Percentiles rank a stretch among this genome's conserved stretches.
phyloP scores from a whole-genome alignment of 306 rosid species.

The Hippophae gyantsensis region DNA sequence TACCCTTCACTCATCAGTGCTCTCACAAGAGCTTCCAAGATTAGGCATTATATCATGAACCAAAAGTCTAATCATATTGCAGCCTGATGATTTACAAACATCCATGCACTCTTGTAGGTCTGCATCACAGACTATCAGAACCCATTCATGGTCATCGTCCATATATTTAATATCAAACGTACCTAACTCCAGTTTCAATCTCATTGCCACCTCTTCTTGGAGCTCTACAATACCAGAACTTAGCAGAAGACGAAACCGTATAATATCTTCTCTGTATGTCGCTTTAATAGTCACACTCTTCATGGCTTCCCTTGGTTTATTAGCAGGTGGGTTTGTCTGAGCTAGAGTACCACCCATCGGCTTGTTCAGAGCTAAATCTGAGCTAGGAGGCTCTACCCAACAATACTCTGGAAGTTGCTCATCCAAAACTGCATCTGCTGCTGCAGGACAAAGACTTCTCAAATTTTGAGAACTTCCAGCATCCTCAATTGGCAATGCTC shows the following conservation, averaged over 20 bases:
- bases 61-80: constrained; percentile 58
- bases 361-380: constrained; percentile 41
- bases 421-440: constrained; percentile 48
- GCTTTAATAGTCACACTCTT: constrained; percentile 61
- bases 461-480: constrained; percentile 76
- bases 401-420: constrained; percentile 51
- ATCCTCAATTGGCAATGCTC: constrained; percentile 55
- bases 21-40: constrained; percentile 70
- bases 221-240: constrained; percentile 40
- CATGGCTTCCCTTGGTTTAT: constrained; percentile 31
- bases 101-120: constrained; percentile 79
- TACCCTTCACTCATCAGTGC: constrained; percentile 39
- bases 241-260: constrained; percentile 53
- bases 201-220: constrained; percentile 58
- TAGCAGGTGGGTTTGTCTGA: constrained; percentile 20
- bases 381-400: constrained; percentile 33
- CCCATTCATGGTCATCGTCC: constrained; percentile 85
- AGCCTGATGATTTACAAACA: constrained; percentile 41
- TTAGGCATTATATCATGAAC: constrained; percentile 49
- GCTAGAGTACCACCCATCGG: constrained; percentile 21
- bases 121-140: constrained; percentile 70
- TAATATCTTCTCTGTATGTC: constrained; percentile 61
- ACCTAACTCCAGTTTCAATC: constrained; percentile 60
- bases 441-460: constrained; percentile 65
- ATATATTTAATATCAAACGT: constrained; percentile 68